Evolutionary conservation across 2,329 filamentous ascomycete species (phyloP), one percentile per base, ranked within the genome.

Genomic region (Botrytis paeoniae): DNA sequence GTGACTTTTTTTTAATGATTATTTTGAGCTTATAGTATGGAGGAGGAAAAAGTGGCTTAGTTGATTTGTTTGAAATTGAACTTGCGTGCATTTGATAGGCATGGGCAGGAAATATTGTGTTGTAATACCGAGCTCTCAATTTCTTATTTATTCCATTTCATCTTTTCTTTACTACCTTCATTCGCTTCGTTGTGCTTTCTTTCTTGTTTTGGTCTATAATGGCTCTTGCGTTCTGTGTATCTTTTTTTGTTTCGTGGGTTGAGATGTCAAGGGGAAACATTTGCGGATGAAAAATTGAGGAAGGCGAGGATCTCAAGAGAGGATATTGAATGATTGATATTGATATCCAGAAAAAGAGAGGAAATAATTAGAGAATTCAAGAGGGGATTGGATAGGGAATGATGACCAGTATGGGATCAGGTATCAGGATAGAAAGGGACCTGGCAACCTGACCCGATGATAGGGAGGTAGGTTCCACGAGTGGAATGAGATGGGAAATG

Each of bases 61-160:
- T 62, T 62, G 60, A 62, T 62, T 62, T 70, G 41, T 62, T 62
- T 70, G 41, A 35, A 51, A 64, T 57, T 68, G 48, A 57, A 68
- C 37, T 68, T 54, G 64, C 48, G 48, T 68, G 64, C 64, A 68
- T 68, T 57, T 29, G 18, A 29, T 41, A 29, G 35, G 69, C 69
- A 70, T 64, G 41, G 69, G 48, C 48, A 64, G 69, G 69, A 64
- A 63, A 37, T 70, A 70, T 51, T 70, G 57, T 64, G 57, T 70
- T 70, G 69, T 70, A 70, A 70, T 70, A 70, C 45, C 43, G 41
- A 63, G 43, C 48, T 70, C 37, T 51, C 69, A 48, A 32, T 69
- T 69, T 43, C 18, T n/a, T 54, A 18, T 69, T 64, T 51, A 29
- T 48, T 51, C 69, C 48, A 22, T 25, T 66, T 51, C 29, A 48